Conservation (phyloP, 73 alveolate species). For the Blepharisma japonicum region DNA sequence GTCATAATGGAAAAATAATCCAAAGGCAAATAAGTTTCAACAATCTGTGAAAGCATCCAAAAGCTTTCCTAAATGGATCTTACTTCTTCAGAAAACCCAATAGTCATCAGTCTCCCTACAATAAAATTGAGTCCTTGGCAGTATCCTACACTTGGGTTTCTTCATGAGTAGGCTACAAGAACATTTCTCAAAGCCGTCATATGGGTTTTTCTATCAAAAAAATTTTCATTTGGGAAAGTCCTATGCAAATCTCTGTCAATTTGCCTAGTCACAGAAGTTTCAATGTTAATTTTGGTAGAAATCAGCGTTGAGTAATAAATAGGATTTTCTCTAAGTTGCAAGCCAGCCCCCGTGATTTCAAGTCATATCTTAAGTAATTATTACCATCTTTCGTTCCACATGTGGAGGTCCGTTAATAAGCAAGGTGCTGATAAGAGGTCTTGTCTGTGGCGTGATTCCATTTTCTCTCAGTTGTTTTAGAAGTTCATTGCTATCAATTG, state of each 20-base stretch:
- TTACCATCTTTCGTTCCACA: too few relatives aligned
- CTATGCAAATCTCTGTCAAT: slow-evolving; percentile 83
- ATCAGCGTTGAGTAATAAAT: neutral
- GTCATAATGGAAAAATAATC: slow-evolving; percentile 82
- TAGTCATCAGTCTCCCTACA: slow-evolving; percentile 75
- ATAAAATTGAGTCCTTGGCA: slow-evolving; percentile 88
- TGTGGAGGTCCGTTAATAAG: too few relatives aligned
- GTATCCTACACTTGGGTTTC: slow-evolving; percentile 88
- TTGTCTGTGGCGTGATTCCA: too few relatives aligned
- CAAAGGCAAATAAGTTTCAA: slow-evolving; percentile 74
- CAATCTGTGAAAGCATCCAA: slow-evolving; percentile 80
- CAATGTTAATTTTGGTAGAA: neutral
- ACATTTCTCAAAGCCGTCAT: slow-evolving; percentile 60
- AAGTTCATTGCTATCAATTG: too few relatives aligned
- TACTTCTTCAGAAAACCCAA: slow-evolving; percentile 59
- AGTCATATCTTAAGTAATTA: neutral
- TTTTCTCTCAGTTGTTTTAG: too few relatives aligned
- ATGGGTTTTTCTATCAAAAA: slow-evolving; percentile 42
- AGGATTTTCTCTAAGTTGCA: neutral
- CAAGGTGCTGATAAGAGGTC: too few relatives aligned
- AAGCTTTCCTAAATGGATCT: slow-evolving; percentile 52
- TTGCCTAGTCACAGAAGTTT: slow-evolving; percentile 7
- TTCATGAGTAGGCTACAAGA: slow-evolving; percentile 65
- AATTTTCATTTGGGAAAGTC: slow-evolving; percentile 68
- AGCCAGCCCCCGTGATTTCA: neutral